Conservation (phyloP, 2,329 filamentous ascomycete species). For the Lasiodiplodia gonubiensis region DNA sequence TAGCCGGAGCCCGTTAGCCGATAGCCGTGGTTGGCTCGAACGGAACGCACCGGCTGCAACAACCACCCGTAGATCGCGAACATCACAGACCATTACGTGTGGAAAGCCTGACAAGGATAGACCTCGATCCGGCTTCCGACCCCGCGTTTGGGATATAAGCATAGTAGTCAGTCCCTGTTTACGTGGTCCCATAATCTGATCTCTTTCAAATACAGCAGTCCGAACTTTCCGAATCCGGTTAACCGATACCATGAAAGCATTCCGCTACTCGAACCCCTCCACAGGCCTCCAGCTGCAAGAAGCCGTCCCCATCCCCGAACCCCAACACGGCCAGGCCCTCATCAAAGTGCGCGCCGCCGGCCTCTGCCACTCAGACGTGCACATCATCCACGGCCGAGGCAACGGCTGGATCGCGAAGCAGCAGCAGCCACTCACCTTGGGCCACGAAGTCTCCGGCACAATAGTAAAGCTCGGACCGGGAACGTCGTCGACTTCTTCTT, state of each 20-base stretch:
- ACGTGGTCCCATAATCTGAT: too few species aligned
- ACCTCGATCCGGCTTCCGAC: too few species aligned
- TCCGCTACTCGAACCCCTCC: background rate
- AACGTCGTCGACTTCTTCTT: background rate
- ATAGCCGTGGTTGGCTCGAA: too few species aligned
- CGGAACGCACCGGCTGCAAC: too few species aligned
- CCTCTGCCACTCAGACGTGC: constrained; percentile 23
- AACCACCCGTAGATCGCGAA: too few species aligned
- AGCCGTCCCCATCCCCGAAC: constrained; percentile 21
- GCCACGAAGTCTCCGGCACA: constrained; percentile 26
- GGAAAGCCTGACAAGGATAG: too few species aligned
- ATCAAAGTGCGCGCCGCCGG: constrained; percentile 22
- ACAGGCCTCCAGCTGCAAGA: background rate
- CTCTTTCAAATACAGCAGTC: too few species aligned
- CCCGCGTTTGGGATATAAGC: too few species aligned
- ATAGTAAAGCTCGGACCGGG: constrained; percentile 12
- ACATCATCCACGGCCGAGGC: constrained; percentile 5
- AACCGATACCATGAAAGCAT: background rate
- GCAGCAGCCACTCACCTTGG: constrained; percentile 25
- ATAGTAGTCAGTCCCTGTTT: too few species aligned
- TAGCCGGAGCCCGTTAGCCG: too few species aligned
- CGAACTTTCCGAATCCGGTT: too few species aligned
- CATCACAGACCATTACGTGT: too few species aligned
- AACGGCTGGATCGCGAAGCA: background rate
- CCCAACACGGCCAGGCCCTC: background rate